Conservation (phyloP, 2,329 filamentous ascomycete genomes). For the Sphaceloma murrayae region DNA sequence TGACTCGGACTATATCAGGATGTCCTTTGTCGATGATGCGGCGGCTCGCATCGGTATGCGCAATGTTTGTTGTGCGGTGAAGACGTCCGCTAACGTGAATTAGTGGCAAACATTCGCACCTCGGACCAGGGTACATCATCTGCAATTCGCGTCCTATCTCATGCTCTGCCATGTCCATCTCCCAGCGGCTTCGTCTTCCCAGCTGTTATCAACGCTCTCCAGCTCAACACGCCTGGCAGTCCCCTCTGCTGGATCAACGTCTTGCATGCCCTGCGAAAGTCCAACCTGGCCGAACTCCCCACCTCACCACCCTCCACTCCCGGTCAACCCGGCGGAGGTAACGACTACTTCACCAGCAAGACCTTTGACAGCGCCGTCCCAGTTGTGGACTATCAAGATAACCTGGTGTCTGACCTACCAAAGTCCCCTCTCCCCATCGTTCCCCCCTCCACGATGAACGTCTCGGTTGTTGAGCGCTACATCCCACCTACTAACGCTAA, state of each 20-base stretch:
- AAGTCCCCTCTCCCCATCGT: slow-evolving; percentile 49
- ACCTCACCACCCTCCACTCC: slow-evolving; percentile 55
- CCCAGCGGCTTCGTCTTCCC: slow-evolving; percentile 43
- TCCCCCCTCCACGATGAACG: slow-evolving; percentile 49
- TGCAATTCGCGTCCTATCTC: slow-evolving; percentile 49
- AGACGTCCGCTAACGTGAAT: slow-evolving; percentile 19
- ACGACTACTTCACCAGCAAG: slow-evolving; percentile 53
- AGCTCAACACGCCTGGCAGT: slow-evolving; percentile 41
- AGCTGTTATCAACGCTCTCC: slow-evolving; percentile 46
- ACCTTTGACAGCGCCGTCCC: slow-evolving; percentile 54
- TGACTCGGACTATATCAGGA: slow-evolving; percentile 5
- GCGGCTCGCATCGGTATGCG: slow-evolving; percentile 23
- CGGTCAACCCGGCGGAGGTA: slow-evolving; percentile 39
- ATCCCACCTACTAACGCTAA: slow-evolving; percentile 52
- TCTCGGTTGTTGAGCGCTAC: slow-evolving; percentile 55
- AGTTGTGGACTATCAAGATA: slow-evolving; percentile 49
- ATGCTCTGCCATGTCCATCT: slow-evolving; percentile 50
- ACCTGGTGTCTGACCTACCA: slow-evolving; percentile 38
- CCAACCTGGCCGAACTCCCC: slow-evolving; percentile 52
- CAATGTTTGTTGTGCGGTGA: slow-evolving; percentile 16
- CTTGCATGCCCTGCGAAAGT: slow-evolving; percentile 53
- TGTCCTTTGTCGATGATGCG: slow-evolving; percentile 12
- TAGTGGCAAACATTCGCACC: slow-evolving; percentile 32
- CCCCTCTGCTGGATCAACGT: slow-evolving; percentile 53
- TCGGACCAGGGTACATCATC: slow-evolving; percentile 27